A percentile compares a stretch with the other conserved stretches of the same genome.
Evolutionary conservation across 208 protist species (phyloP).

Genomic region (Leptomonas seymouri): DNA sequence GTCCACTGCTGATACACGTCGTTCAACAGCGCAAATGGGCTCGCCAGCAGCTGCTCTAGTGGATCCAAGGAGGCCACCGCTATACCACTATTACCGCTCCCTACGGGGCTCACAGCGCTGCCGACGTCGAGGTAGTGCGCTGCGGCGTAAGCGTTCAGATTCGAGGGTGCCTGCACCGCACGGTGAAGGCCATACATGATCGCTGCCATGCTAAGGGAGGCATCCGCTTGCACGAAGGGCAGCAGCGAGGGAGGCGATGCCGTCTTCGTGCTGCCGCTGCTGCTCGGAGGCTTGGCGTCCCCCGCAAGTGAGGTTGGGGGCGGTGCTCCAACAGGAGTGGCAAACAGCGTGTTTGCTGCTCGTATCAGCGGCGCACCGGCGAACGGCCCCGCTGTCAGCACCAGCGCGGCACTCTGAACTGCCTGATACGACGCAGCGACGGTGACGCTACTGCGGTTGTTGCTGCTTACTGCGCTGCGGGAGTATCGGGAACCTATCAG

Average conservation of each 20-base stretch:
- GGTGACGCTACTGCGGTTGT: neutral
- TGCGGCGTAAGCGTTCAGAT: constrained; percentile 4
- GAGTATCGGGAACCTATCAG: neutral
- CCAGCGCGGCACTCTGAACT: constrained; percentile 24
- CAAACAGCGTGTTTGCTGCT: constrained; percentile 19
- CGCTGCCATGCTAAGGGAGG: constrained; percentile 12
- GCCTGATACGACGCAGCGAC: constrained; percentile 17
- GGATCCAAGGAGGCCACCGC: constrained; percentile 8
- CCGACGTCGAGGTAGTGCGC: neutral
- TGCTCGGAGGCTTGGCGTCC: neutral
- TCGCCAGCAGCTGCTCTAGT: constrained; percentile 27
- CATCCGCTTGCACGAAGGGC: constrained; percentile 30
- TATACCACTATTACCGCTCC: no score
- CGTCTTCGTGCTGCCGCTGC: neutral
- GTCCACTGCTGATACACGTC: constrained; percentile 31
- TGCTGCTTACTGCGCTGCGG: neutral
- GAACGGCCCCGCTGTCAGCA: constrained; percentile 29
- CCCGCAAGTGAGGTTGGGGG: neutral
- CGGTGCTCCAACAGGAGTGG: neutral
- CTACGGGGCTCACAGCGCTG: neutral
- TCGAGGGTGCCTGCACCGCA: constrained; percentile 13
- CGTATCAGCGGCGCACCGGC: constrained; percentile 30
- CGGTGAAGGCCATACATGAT: constrained; percentile 24
- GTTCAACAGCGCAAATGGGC: constrained; percentile 39
- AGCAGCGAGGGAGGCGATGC: constrained; percentile 4